phyloP scores from a whole-genome alignment of 495 filamentous ascomycete species.

The Lophiotrema nucula region DNA sequence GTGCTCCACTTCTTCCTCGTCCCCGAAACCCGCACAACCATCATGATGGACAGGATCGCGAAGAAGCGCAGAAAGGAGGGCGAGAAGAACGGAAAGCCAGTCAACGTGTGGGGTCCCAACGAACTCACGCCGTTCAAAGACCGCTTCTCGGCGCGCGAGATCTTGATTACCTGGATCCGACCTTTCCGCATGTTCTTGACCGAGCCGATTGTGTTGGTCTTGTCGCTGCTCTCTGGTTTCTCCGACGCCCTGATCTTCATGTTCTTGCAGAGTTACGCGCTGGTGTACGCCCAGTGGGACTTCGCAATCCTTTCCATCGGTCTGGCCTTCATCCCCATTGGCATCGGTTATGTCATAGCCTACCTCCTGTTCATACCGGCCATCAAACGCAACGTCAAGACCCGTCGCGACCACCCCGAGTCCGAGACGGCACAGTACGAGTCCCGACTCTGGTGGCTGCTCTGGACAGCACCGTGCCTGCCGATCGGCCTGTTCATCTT shows the following conservation, averaged over 20 bases:
- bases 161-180: constrained; percentile 62
- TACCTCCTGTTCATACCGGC: constrained; percentile 54
- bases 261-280: constrained; percentile 61
- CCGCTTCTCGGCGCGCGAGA: constrained; percentile 57
- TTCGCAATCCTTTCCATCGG: constrained; percentile 54
- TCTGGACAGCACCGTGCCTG: constrained; percentile 57
- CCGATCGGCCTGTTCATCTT: constrained; percentile 63
- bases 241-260: constrained; percentile 77
- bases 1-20: constrained; percentile 53
- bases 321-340: constrained; percentile 57
- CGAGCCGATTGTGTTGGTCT: constrained; percentile 70
- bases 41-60: constrained; percentile 61
- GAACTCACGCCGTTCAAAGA: constrained; percentile 59
- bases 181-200: constrained; percentile 77
- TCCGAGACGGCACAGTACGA: constrained; percentile 60
- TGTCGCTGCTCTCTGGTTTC: constrained; percentile 74
- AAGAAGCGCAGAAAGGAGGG: constrained; percentile 53
- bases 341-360: constrained; percentile 61
- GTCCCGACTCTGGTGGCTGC: constrained; percentile 59
- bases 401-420: constrained; percentile 51
- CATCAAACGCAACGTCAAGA: constrained; percentile 52
- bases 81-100: constrained; percentile 36
- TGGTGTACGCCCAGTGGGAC: constrained; percentile 60
- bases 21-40: constrained; percentile 57
- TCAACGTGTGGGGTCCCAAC: constrained; percentile 62